Base-by-base conservation (phyloP, 768 basidiomycete species). In the Termitomyces sp. region DNA sequence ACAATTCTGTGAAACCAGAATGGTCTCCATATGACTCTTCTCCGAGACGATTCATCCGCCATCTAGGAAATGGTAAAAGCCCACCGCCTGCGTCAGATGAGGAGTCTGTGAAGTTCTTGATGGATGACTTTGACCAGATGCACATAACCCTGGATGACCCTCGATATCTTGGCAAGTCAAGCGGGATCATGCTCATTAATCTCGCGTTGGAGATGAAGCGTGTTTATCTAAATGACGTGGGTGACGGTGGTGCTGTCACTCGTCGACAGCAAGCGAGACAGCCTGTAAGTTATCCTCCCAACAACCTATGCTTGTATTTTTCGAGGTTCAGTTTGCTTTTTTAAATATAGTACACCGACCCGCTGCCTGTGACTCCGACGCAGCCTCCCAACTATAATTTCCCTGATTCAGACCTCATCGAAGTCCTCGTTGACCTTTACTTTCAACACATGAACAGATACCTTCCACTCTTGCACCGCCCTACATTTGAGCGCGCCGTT, bases 391-490 rank as follows among this genome's bases (percentile, higher is more conserved):
- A 61, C 18, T 81, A 79, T 66, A 61, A 20, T 0, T 87, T 85
- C 62, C 86, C 86, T 0, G 76, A 81, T 6, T 53, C 71, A 0
- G 83, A 82, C 50, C 79, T 94, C 52, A 74, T 81, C 9, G 52
- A 62, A 12, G 48, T 63, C 0, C 77, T 95, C 46, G 72, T 91
- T 50, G 80, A 86, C 35, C 73, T 84, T 28, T 93, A 88, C 66
- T 96, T 95, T 67, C 57, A 61, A 2, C 64, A 80, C 40, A 58
- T 79, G 61, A 89, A 93, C 64, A 63, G 75, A 26, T 76, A 81
- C 55, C 67, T 82, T 0, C 91, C 92, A 1, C 74, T 95, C 2
- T 74, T 96, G 4, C 91, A 94, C 64, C 81, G 85, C 7, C 85
- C 84, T 0, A 82, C 82, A 5, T 90, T 95, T 63, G 79, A 86